Conservation (phyloP, 2,329 filamentous ascomycete species). For the Chrysosporium queenslandicum region DNA sequence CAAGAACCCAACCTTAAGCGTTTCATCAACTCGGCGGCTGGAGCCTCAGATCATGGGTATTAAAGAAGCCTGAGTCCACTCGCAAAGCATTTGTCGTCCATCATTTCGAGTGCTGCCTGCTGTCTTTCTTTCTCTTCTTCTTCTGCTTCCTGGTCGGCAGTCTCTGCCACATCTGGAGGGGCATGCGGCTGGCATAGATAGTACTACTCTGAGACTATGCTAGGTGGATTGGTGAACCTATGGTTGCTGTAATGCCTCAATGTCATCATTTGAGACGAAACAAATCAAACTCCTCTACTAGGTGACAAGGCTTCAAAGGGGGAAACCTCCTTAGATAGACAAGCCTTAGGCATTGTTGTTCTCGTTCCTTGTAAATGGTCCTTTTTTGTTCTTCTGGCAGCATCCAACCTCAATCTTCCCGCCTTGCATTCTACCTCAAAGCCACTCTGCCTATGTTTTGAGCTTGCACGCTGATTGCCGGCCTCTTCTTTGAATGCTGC, state of each 20-base stretch:
- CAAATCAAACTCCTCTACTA: background rate
- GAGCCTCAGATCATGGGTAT: background rate
- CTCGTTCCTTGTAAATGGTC: background rate
- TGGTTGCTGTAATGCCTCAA: background rate
- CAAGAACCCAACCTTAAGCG: background rate
- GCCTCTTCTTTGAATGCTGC: background rate
- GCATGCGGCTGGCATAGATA: background rate
- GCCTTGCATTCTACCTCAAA: background rate
- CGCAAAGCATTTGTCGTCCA: background rate
- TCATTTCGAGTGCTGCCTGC: background rate
- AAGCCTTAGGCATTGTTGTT: background rate
- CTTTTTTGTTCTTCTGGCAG: too few species aligned
- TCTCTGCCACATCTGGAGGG: background rate
- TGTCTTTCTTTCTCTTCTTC: background rate
- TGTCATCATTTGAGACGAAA: constrained; percentile 1
- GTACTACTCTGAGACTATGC: background rate
- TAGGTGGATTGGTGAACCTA: background rate
- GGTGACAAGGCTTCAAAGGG: too few species aligned
- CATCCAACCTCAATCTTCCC: background rate
- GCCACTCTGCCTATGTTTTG: background rate
- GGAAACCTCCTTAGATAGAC: background rate
- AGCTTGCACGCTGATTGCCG: background rate
- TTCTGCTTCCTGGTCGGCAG: background rate
- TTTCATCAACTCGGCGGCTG: too few species aligned
- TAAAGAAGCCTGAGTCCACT: background rate